Base-by-base conservation (phyloP, 371 early-diverging fungal species). In the Mortierella sp. region DNA sequence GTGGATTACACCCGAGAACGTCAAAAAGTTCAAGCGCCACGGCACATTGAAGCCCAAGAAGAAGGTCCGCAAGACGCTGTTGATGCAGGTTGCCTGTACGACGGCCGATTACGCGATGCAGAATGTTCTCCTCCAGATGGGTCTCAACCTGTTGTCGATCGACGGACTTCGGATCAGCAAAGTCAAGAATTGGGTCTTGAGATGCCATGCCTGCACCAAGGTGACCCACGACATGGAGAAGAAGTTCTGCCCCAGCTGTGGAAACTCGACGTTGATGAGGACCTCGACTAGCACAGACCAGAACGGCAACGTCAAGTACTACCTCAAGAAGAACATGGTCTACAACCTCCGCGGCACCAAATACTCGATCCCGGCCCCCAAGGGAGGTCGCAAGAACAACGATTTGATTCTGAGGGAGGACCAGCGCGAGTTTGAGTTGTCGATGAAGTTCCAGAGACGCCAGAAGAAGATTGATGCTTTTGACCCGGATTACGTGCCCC, bases 31-130 rank as follows among this genome's bases (percentile, higher is more conserved):
- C 84, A 92, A 93, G 78, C 93, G 91, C 48, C 87, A 88, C 16
- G 92, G 92, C 46, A 82, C 85, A n/a, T 90, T 88, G 56, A 80
- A 83, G 71, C 88, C 89, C 51, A 87, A 90, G 68, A 90, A 87
- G 65, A 90, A 90, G 60, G 76, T 77, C 24, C 78, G 87, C 71
- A 74, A 81, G 65, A 79, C 88, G 16, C 82, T 88, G 48, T 68
- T 80, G 21, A 89, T 95, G 81, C 88, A 90, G 41, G 98, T 98
- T 5, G 98, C 96, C 14, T 98, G 98, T 89, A 95, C 97, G 80
- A 97, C 99, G 0, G 88, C 93, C 6, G 99, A 99, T 92, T 99
- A 96, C 88, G 98, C 99, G 27, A 97, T 99, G 97, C 99, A 98
- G 93, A 98, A 98, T 89, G 97, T 98, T 18, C 87, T 98, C 68